Base-by-base conservation (phyloP, 352 stramenopile genomes). In the Elongisporangium undulatum region DNA sequence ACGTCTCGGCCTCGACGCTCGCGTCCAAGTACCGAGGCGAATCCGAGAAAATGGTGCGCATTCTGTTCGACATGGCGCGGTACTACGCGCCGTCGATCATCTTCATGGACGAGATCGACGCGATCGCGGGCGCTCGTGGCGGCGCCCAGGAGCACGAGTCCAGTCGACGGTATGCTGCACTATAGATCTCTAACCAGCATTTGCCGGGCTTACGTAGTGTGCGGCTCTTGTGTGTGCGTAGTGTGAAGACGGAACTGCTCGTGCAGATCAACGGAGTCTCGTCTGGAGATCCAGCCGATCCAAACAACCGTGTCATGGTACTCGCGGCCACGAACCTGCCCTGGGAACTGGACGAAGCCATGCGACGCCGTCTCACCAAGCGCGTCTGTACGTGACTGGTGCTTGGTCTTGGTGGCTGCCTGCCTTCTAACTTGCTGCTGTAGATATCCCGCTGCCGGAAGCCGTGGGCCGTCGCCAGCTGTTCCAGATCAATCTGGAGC, bases 71-170 rank as follows among this genome's bases (percentile, higher is more conserved):
- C 49, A 98, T 99, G 85, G 96, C 97, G n/a, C 85, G 95, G 13
- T 98, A 98, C 69, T 98, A 99, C 72, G 87, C 94, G 15, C 97
- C 97, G 6, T 97, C 88, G 12, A 99, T 97, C 56, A 98, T 99
- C 51, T 99, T 99, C 68, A 96, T 99, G 76, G 97, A 99, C 64
- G 97, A 99, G 69, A 98, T 99, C 55, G 97, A 99, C 63, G 92
- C 96, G 1, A 96, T 98, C 45, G 86, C 84, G 3, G 86, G 77
- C 0, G 74, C 79, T 12, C 74, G 85, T 60, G 85, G 86, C 17
- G 77, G 74, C 34, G 81, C 77, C n/a, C 85, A 88, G 38, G 86
- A 95, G 53, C 86, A 95, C 64, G 86, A 95, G 69, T 85, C 86
- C 7, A 94, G 84, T 68, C 78, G 86, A 61, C 75, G 85, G 82